These are phyloP conservation scores for Venustampulla echinocandica DNA, from an alignment of 495 filamentous ascomycete genomes.

Conservation along the genomic window DNA sequence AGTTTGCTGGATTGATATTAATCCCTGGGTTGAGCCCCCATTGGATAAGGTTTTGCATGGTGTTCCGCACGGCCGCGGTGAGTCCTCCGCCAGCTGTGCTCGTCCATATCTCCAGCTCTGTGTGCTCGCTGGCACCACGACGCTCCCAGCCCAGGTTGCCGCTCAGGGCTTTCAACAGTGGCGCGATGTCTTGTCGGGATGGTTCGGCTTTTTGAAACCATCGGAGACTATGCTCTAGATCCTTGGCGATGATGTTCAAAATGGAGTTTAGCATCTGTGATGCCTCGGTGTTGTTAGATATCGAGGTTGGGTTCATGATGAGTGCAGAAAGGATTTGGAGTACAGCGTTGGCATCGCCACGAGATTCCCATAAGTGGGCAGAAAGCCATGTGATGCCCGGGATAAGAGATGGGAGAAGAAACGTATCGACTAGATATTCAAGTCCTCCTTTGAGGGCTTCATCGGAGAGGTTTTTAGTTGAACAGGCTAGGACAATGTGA, in stretches of 20 bases:
- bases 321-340: slow-evolving; percentile 72
- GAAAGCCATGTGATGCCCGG: slow-evolving; percentile 73
- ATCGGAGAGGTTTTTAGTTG: slow-evolving; percentile 59
- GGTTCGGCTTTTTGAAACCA: slow-evolving; percentile 63
- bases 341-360: slow-evolving; percentile 47
- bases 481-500: slow-evolving; percentile 71
- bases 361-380: slow-evolving; percentile 66
- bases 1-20: slow-evolving; percentile 59
- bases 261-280: slow-evolving; percentile 73
- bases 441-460: slow-evolving; percentile 80
- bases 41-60: slow-evolving; percentile 57
- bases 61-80: slow-evolving; percentile 49
- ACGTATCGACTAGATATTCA: slow-evolving; percentile 83
- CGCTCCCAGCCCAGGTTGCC: slow-evolving; percentile 57
- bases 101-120: slow-evolving; percentile 72
- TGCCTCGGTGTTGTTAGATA: slow-evolving; percentile 60
- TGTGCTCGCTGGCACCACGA: slow-evolving; percentile 54
- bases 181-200: slow-evolving; percentile 58
- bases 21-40: slow-evolving; percentile 64
- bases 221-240: slow-evolving; percentile 65
- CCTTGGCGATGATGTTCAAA: slow-evolving; percentile 70
- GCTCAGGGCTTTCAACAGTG: slow-evolving; percentile 60
- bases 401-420: slow-evolving; percentile 80
- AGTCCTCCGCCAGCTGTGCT: slow-evolving; percentile 52
- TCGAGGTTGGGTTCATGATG: slow-evolving; percentile 57